Evolutionary conservation across 495 filamentous ascomycete genomes (phyloP), one percentile per base, ranked within the genome.

Genomic region (Xylaria telfairii): DNA sequence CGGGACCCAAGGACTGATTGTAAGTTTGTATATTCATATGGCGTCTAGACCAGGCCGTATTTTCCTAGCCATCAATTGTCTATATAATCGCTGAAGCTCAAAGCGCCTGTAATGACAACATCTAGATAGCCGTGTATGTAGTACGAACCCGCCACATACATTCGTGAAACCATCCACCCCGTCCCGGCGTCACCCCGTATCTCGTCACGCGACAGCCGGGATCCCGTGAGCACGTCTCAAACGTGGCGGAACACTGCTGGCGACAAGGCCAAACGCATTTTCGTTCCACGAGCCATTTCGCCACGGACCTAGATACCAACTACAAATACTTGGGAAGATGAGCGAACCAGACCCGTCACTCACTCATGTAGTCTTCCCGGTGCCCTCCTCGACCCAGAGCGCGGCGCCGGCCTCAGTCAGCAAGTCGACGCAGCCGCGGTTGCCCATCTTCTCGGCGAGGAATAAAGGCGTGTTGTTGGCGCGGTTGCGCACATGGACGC

Each of bases 401-500:
- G 92, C 88, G 4, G 91, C 93, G 0, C 92, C 92, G 2, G 89
- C 89, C 75, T 90, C 87, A 56, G 83, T 86, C 41, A 98, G 80
- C 72, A 97, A 78, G 47, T 80, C 71, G 6, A 92, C 90, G 75
- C 92, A 87, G 66, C 90, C 90, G 1, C 80, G 79, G 51, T 82
- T 83, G 2, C 83, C 81, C 65, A 80, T 78, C 73, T 83, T 87
- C 72, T 90, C 88, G 7, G 93, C 93, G 39, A 95, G 82, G 78
- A 91, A 95, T 60, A 97, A 83, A 44, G 95, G 93, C 57, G 94
- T 97, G 75, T 92, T 91, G 67, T 92, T 90, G 30, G 88, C 89
- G 24, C 88, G 85, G 79, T 97, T 97, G 51, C 95, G 88, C 26
- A 93, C 80, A 79, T 97, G 95, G 17, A 98, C 95, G 44, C 92